Evolutionary conservation across 148 eudicot species (phyloP).

Genomic region (Vaccinium darrowii): DNA sequence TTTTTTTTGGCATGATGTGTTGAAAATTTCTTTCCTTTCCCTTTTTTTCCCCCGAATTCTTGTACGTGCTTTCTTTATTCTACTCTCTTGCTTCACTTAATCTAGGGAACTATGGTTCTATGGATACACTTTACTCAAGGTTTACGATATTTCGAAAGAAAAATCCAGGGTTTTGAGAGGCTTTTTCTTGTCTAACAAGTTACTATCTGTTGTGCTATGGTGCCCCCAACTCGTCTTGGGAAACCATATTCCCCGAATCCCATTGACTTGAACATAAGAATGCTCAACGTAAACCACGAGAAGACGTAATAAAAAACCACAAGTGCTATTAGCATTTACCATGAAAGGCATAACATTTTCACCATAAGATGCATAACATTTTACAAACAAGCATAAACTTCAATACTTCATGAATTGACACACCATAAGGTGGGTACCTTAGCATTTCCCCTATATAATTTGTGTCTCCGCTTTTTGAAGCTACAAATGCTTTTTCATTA

Average conservation of each 20-base stretch:
- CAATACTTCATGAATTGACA: too few relatives aligned
- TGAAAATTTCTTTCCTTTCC: not conserved
- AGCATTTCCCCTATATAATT: not conserved
- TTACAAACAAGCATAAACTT: too few relatives aligned
- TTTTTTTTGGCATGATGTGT: not conserved
- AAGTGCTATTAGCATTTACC: too few relatives aligned
- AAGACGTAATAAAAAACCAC: too few relatives aligned
- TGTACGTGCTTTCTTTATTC: not conserved
- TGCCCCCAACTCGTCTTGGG: not conserved
- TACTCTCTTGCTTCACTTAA: not conserved
- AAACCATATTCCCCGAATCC: too few relatives aligned
- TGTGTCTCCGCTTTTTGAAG: not conserved
- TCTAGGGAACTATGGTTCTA: not conserved
- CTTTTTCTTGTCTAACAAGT: not conserved
- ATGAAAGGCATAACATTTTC: too few relatives aligned
- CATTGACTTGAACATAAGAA: too few relatives aligned
- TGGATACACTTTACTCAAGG: not conserved
- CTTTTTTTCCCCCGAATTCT: not conserved
- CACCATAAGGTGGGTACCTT: too few relatives aligned
- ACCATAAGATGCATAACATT: too few relatives aligned
- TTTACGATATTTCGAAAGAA: not conserved
- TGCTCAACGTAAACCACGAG: too few relatives aligned
- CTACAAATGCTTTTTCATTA: not conserved
- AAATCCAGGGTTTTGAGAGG: not conserved
- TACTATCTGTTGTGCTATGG: not conserved